phyloP scores from a whole-genome alignment of 2,329 filamentous ascomycete species.

The Thelonectria olida region DNA sequence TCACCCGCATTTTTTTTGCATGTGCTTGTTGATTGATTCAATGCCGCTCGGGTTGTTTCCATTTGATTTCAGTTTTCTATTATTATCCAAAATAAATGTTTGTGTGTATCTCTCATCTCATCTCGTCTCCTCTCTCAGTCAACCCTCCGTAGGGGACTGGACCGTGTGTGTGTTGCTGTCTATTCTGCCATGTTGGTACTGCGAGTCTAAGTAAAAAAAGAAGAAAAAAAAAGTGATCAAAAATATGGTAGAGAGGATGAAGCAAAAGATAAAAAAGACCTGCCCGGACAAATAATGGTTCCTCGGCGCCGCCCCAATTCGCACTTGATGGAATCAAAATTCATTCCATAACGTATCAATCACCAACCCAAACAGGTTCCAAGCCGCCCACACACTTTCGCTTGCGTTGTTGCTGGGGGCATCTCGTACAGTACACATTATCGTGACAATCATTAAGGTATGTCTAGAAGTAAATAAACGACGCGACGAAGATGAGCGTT shows the following conservation, averaged over 20 bases:
- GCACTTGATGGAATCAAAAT: background rate
- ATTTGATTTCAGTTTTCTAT: background rate
- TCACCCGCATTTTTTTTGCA: background rate
- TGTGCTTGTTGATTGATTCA: background rate
- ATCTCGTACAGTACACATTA: constrained; percentile 28
- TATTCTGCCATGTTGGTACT: background rate
- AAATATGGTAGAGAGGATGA: background rate
- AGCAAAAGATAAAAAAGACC: background rate
- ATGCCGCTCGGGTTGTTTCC: too few species aligned
- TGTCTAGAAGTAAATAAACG: constrained; percentile 43
- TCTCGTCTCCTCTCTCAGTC: background rate
- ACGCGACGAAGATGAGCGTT: constrained; percentile 56
- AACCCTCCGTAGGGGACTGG: background rate
- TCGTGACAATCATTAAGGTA: constrained; percentile 38
- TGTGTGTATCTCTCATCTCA: background rate
- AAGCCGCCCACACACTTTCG: too few species aligned
- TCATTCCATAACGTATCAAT: too few species aligned
- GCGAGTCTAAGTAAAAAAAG: background rate
- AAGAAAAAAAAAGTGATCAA: background rate
- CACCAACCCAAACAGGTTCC: too few species aligned
- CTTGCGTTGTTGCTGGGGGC: too few species aligned
- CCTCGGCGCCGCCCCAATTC: background rate
- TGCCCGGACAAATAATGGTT: background rate
- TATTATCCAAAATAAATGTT: background rate
- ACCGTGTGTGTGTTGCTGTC: background rate